phyloP scores from a whole-genome alignment of 2,329 filamentous ascomycete species.

The Dendrostoma leiphaemia region DNA sequence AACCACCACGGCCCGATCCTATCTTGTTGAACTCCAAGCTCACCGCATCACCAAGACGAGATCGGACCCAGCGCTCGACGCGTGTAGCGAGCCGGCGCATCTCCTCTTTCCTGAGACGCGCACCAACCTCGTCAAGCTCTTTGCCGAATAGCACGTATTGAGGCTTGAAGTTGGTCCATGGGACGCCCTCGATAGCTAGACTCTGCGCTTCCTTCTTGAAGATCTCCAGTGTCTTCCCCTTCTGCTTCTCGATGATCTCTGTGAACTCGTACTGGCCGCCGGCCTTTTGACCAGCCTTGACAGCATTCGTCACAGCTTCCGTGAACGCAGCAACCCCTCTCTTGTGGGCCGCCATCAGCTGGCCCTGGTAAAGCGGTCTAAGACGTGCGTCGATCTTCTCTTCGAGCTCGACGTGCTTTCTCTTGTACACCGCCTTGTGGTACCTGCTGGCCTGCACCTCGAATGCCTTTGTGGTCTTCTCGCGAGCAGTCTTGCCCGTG shows the following conservation, averaged over 20 bases:
- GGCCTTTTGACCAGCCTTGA: conserved; percentile 91
- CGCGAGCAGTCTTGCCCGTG: conserved; percentile 69
- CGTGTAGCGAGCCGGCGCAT: conserved; percentile 90
- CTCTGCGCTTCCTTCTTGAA: conserved; percentile 76
- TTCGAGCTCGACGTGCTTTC: conserved; percentile 83
- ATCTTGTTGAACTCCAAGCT: conserved; percentile 96
- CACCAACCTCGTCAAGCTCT: conserved; percentile 86
- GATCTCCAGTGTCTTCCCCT: conserved; percentile 68
- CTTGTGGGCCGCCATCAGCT: conserved; percentile 87
- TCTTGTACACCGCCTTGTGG: conserved; percentile 90
- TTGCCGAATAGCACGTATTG: conserved; percentile 81
- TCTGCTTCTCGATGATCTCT: conserved; percentile 84
- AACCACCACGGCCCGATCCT: conserved; percentile 80
- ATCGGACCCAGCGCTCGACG: conserved; percentile 91
- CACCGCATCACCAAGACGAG: conserved; percentile 80
- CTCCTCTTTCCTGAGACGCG: conserved; percentile 84
- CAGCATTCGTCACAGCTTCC: conserved; percentile 79
- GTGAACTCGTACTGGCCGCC: conserved; percentile 91
- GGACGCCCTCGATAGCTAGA: conserved; percentile 72
- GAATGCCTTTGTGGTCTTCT: conserved; percentile 77
- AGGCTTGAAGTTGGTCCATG: conserved; percentile 85
- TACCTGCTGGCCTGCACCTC: conserved; percentile 89
- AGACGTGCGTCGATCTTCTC: conserved; percentile 83
- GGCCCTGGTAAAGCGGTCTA: conserved; percentile 84
- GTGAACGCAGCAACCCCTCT: conserved; percentile 79